Percentiles rank a stretch among this genome's conserved stretches.
Evolutionary conservation across 106 monocot genomes (phyloP).

Genomic region (Allium fistulosum): DNA sequence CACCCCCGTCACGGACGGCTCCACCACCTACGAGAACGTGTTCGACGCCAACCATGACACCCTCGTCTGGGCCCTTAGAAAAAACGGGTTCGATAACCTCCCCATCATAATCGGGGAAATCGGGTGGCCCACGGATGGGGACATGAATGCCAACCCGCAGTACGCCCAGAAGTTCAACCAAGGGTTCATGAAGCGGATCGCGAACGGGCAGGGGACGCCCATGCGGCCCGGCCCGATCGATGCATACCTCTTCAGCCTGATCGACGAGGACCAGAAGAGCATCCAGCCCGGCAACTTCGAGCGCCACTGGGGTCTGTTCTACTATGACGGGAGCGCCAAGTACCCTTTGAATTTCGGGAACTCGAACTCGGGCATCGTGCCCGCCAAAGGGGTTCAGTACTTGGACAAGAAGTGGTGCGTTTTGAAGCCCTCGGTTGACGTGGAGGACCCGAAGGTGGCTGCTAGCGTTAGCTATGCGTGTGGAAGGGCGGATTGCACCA

Average conservation of each 20-base stretch:
- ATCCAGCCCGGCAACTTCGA: constrained; percentile 48
- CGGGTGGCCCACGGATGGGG: no score
- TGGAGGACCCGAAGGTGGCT: constrained; percentile 21
- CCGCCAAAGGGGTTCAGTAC: constrained; percentile 42
- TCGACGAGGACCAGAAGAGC: constrained; percentile 72
- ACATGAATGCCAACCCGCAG: no score
- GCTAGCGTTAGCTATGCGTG: constrained; percentile 58
- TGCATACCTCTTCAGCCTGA: constrained; percentile 44
- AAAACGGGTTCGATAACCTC: no score
- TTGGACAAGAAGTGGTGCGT: constrained; percentile 45
- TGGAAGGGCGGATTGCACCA: constrained; percentile 50
- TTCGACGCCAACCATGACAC: no score
- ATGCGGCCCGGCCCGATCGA: constrained; percentile 26
- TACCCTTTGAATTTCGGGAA: constrained; percentile 42
- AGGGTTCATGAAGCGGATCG: background rate
- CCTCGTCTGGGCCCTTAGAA: no score
- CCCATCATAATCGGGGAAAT: no score
- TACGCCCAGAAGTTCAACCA: background rate
- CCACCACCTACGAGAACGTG: no score
- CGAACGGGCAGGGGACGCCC: background rate
- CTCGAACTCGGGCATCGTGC: constrained; percentile 12
- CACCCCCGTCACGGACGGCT: no score
- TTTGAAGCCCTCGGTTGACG: constrained; percentile 22
- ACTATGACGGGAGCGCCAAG: constrained; percentile 57
- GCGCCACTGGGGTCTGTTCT: constrained; percentile 60